Base-by-base conservation (phyloP, 148 eudicot species). In the Vaccinium darrowii region DNA sequence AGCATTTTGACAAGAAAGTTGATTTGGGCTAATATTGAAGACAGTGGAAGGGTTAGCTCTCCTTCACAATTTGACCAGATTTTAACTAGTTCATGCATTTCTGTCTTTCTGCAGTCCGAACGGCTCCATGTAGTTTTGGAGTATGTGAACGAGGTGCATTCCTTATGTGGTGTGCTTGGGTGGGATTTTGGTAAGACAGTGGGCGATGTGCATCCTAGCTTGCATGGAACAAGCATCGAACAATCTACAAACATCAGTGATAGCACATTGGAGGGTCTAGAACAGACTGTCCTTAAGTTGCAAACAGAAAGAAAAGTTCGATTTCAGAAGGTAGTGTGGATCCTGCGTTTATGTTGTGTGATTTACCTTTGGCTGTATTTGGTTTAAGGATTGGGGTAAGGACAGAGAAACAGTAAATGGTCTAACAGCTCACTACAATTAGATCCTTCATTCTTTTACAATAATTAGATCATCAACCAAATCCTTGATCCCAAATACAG, bases 181-280 rank as follows among this genome's bases (percentile, higher is more conserved):
- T 82, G 89, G 86, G 95, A 93, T 81, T 93, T 93, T 82, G 83
- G 90, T 84, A 88, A 90, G 86, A 89, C 91, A 51, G 90, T 93
- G 60, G 88, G 91, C 51, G 94, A 90, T 58, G 92, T 93, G 86
- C 92, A 93, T 81, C 95, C 95, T 33, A 93, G 91, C 90, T 88
- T 93, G 91, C 89, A 87, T 52, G 89, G 88, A 50, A 76, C 91
- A 76, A 84, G 76, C 50, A 69, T 87, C n/a, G 95, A 86, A 84
- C 92, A 87, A 39, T 89, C 92, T 7, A 90, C 92, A 71, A 91
- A 93, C 85, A 90, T 93, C 81, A 89, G 93, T 73, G 91, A 90
- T 49, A 81, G 78, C 84, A 89, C 92, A 27, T 69, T 93, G 87
- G 92, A 90, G 89, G 93, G 92, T 69, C 89, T 93, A 30, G 89